Percentiles rank a stretch among this genome's conserved stretches.
Evolutionary conservation across 2,329 filamentous ascomycete species (phyloP).

Genomic region (Ophidiomyces ophidiicola): DNA sequence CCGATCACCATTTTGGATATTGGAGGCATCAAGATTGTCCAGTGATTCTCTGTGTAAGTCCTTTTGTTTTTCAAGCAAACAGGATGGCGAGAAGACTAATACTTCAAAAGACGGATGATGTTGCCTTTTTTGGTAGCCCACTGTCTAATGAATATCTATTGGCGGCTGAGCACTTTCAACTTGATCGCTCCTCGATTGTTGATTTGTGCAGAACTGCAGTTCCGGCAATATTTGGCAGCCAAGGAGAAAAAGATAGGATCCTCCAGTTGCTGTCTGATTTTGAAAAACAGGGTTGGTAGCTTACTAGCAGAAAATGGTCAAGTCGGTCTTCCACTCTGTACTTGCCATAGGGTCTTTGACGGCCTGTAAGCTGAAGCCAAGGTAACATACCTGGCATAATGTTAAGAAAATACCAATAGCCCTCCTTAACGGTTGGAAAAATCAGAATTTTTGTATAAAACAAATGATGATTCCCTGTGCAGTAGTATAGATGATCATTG

Average conservation of each 20-base stretch:
- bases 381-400: too few species aligned
- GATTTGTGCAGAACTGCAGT: slow-evolving; percentile 49
- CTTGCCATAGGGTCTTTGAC: too few species aligned
- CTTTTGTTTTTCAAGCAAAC: slow-evolving; percentile 11
- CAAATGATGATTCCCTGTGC: too few species aligned
- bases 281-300: slow-evolving; percentile 13
- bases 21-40: slow-evolving; percentile 52
- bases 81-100: background rate
- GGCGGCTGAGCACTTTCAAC: slow-evolving; percentile 56
- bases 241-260: slow-evolving; percentile 42
- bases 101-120: slow-evolving; percentile 59
- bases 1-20: slow-evolving; percentile 64
- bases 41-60: slow-evolving; percentile 57
- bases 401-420: too few species aligned
- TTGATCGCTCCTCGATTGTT: slow-evolving; percentile 40
- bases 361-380: too few species aligned
- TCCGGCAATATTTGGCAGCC: slow-evolving; percentile 53
- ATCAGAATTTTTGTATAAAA: too few species aligned
- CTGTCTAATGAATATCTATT: slow-evolving; percentile 67
- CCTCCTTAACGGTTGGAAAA: too few species aligned
- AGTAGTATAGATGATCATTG: too few species aligned
- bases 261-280: slow-evolving; percentile 18
- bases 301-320: too few species aligned
- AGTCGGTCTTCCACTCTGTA: too few species aligned
- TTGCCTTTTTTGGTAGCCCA: slow-evolving; percentile 66